Evolutionary conservation across 306 rosid species (phyloP).

Genomic region (Medicago arabica): DNA sequence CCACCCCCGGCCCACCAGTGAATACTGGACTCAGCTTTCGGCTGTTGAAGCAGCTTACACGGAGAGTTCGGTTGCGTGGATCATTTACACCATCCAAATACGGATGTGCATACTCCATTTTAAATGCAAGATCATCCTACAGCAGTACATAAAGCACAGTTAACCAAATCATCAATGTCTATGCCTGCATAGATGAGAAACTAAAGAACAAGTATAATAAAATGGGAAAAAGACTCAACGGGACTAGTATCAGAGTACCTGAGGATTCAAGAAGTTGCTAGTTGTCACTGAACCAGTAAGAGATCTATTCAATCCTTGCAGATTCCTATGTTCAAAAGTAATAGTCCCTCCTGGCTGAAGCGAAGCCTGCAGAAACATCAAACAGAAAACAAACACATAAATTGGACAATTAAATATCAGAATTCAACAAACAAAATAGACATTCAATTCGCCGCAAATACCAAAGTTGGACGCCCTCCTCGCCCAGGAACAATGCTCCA

Average conservation of each 20-base stretch:
- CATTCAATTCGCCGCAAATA: slow-evolving; percentile 37
- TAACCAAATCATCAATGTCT: slow-evolving; percentile 12
- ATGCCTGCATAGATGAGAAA: not conserved
- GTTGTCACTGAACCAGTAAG: slow-evolving; percentile 81
- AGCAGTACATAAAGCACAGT: slow-evolving; percentile 35
- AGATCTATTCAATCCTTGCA: slow-evolving; percentile 88
- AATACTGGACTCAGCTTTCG: slow-evolving; percentile 96
- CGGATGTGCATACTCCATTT: slow-evolving; percentile 93
- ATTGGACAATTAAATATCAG: not conserved
- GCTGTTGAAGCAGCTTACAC: slow-evolving; percentile 94
- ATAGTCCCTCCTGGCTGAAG: slow-evolving; percentile 98
- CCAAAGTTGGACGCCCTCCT: slow-evolving; percentile 94
- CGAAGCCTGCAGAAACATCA: slow-evolving; percentile 72
- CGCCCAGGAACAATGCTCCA: slow-evolving; percentile 99
- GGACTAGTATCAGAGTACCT: slow-evolving; percentile 52
- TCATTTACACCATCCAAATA: slow-evolving; percentile 85
- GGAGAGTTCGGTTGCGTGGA: slow-evolving; percentile 79
- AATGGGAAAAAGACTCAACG: slow-evolving; percentile 20
- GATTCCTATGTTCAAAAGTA: slow-evolving; percentile 87
- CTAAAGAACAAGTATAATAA: slow-evolving; percentile 25
- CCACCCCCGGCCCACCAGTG: slow-evolving; percentile 97
- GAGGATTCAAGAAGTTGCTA: slow-evolving; percentile 89
- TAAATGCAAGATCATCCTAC: slow-evolving; percentile 95
- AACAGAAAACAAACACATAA: slow-evolving; percentile 33
- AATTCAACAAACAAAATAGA: not conserved